phyloP scores from a whole-genome alignment of 73 alveolate genomes.

The Breviolum minutum region DNA sequence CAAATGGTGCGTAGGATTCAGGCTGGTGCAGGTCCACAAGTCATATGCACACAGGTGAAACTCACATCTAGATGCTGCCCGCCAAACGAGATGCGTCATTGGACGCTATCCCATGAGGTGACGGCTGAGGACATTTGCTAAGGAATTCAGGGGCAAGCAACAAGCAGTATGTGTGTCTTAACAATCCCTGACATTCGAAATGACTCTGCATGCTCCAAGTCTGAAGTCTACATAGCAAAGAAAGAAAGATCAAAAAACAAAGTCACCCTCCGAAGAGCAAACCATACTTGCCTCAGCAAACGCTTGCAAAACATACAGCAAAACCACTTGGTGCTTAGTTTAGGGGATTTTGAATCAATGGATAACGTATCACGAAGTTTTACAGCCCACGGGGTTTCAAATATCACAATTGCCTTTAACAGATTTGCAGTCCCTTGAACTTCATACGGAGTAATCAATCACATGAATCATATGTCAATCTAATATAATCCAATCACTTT shows the following conservation, averaged over 20 bases:
- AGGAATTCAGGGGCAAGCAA: neutral
- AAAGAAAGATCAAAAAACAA: neutral
- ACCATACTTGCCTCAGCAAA: neutral
- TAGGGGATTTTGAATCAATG: neutral
- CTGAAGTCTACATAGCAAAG: neutral
- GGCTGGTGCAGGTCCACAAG: constrained; percentile 17
- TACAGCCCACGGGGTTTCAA: neutral
- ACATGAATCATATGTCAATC: too few species aligned
- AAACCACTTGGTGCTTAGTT: too few species aligned
- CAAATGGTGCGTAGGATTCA: neutral
- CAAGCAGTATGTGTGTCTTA: too few species aligned
- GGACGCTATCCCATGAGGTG: neutral
- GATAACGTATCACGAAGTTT: neutral
- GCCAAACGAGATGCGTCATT: constrained; percentile 1
- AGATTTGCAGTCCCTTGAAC: neutral
- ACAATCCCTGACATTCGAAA: neutral
- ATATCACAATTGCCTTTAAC: neutral
- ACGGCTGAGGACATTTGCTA: neutral
- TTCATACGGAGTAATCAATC: too few species aligned
- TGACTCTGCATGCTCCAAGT: neutral
- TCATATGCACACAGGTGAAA: neutral
- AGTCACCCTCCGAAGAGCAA: neutral
- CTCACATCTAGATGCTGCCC: constrained; percentile 14
- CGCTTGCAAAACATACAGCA: too few species aligned
- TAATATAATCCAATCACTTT: neutral